A percentile compares a stretch with the other conserved stretches of the same genome.
Evolutionary conservation across 129 eudicot species (phyloP).

Genomic region (Oenanthe sinensis): DNA sequence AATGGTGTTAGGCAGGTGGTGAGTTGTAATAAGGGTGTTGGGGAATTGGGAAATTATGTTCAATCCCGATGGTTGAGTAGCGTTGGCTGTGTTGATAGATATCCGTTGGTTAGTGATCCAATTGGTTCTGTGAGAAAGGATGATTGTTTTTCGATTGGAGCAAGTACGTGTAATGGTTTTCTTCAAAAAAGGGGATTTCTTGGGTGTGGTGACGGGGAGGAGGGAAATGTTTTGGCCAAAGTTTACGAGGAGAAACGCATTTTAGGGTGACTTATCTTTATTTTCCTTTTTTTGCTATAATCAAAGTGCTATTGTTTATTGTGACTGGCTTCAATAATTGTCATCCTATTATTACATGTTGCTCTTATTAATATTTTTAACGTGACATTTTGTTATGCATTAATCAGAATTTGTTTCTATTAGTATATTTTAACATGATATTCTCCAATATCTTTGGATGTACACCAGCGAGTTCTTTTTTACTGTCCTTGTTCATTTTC

Average conservation of each 20-base stretch:
- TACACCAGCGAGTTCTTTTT: not conserved
- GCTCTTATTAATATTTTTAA: not conserved
- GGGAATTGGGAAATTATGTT: constrained; percentile 16
- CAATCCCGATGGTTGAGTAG: constrained; percentile 33
- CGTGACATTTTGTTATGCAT: not conserved
- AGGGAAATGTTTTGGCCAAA: constrained; percentile 51
- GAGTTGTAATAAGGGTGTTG: constrained; percentile 10
- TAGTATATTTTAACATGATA: too few species aligned
- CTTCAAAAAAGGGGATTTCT: constrained; percentile 65
- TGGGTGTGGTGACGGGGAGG: constrained; percentile 81
- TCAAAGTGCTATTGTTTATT: not conserved
- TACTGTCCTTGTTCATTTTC: too few species aligned
- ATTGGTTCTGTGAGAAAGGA: constrained; percentile 14
- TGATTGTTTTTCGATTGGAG: constrained; percentile 9
- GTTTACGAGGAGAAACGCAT: constrained; percentile 53
- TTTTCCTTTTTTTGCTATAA: not conserved
- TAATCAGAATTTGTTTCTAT: not conserved
- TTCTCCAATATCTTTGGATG: not conserved
- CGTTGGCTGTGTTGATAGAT: constrained; percentile 4
- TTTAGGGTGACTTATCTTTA: constrained; percentile 36
- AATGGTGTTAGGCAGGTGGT: constrained; percentile 26
- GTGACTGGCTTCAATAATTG: not conserved
- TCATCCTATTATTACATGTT: not conserved
- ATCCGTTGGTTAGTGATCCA: constrained; percentile 16
- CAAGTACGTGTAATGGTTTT: constrained; percentile 8